These are phyloP conservation scores for Rhynchospora pubera DNA, from an alignment of 176 grass and related monocot species.

Conservation along the genomic window DNA sequence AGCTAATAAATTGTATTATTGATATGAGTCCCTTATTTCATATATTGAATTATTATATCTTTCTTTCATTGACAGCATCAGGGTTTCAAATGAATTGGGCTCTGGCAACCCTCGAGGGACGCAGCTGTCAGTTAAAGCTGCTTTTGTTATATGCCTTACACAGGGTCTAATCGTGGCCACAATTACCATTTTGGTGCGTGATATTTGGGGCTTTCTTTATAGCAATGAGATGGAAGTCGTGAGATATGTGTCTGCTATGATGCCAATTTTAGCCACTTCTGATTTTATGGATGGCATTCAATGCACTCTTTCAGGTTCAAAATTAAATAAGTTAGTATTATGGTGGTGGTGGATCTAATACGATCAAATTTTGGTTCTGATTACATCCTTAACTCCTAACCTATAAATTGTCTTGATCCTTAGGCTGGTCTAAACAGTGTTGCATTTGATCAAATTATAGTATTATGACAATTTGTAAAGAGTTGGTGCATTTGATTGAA, in stretches of 20 bases:
- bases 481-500: not conserved
- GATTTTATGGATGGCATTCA: constrained; percentile 94
- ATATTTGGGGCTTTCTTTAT: constrained; percentile 77
- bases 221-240: constrained; percentile 59
- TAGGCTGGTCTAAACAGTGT: not conserved
- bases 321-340: not conserved
- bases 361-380: not conserved
- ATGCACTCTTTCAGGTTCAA: constrained; percentile 82
- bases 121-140: constrained; percentile 44
- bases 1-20: not conserved
- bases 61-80: constrained; percentile 49
- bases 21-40: not conserved
- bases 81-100: constrained; percentile 93
- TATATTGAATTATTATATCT: not conserved
- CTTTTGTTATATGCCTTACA: constrained; percentile 50
- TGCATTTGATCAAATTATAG: not conserved
- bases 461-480: not conserved
- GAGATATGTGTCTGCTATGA: constrained; percentile 70
- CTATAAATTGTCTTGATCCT: not conserved
- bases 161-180: constrained; percentile 55
- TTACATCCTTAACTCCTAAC: not conserved
- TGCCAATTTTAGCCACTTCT: constrained; percentile 78
- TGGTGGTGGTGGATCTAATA: not conserved
- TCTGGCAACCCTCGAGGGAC: constrained; percentile 49
- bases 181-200: constrained; percentile 43